Percentiles rank a stretch among this genome's conserved stretches.
phyloP scores from a whole-genome alignment of 768 basidiomycete genomes.

The Russula sp. region DNA sequence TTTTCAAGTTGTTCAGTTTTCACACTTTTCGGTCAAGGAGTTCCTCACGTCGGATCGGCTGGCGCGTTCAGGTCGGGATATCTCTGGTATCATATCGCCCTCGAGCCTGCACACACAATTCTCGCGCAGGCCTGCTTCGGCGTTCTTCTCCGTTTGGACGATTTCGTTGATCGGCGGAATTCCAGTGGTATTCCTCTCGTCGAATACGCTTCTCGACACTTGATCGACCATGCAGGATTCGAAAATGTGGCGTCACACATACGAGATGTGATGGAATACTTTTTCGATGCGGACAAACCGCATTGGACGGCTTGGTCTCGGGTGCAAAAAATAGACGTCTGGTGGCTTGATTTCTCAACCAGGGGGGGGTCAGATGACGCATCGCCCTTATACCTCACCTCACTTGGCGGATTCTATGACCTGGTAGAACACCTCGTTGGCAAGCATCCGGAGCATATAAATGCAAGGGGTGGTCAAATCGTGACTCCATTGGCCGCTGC shows the following conservation, averaged over 20 bases:
- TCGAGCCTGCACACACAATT: constrained; percentile 5
- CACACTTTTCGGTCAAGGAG: constrained; percentile 18
- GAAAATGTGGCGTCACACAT: background rate
- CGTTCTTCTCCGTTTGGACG: constrained; percentile 2
- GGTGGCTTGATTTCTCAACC: background rate
- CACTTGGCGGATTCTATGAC: constrained; percentile 6
- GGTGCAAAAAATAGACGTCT: background rate
- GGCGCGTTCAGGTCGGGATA: background rate
- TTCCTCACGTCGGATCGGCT: constrained; percentile 11
- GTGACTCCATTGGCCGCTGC: constrained; percentile 5
- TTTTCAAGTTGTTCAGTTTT: constrained; percentile 15
- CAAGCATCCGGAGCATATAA: background rate
- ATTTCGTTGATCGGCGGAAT: background rate
- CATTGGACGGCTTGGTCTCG: constrained; percentile 4
- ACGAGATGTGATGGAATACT: background rate
- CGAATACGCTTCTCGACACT: constrained; percentile 47
- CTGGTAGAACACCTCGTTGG: background rate
- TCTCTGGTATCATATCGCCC: background rate
- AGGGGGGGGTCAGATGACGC: background rate
- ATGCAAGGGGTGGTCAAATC: background rate
- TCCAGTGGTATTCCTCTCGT: background rate
- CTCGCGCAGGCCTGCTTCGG: constrained; percentile 9
- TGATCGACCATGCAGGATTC: constrained; percentile 8
- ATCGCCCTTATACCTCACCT: constrained; percentile 2
- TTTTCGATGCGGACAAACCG: constrained; percentile 5